Evolutionary conservation across 306 rosid species (phyloP).

Genomic region (Clitoria ternatea): DNA sequence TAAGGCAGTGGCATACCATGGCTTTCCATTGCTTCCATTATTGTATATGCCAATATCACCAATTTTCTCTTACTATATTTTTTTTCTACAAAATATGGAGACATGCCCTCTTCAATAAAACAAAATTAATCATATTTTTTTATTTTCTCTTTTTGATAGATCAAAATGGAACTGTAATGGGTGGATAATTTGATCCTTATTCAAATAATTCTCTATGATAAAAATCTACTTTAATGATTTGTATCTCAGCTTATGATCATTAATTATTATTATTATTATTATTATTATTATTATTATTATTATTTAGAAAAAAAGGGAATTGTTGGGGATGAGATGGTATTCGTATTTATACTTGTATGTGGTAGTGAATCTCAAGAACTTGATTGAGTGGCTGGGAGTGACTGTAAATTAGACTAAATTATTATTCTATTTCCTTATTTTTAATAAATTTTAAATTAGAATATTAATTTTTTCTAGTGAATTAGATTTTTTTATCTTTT

Average conservation of each 20-base stretch:
- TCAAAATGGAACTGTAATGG: constrained; percentile 3
- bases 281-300: too few species aligned
- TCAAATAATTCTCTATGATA: too few species aligned
- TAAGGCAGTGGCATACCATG: constrained; percentile 2
- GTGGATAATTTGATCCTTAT: too few species aligned
- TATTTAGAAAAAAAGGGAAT: background rate
- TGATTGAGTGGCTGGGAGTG: background rate
- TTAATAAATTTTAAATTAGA: too few species aligned
- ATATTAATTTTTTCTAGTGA: too few species aligned
- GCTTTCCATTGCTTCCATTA: background rate
- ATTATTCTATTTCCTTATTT: too few species aligned
- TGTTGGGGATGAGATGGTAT: constrained; percentile 1
- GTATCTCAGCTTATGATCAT: too few species aligned
- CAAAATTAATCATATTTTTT: background rate
- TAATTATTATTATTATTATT: too few species aligned
- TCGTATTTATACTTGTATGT: constrained; percentile 1
- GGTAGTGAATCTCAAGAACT: constrained; percentile 31
- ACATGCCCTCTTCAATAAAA: background rate
- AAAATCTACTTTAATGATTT: too few species aligned
- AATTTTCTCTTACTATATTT: background rate
- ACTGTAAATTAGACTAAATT: too few species aligned
- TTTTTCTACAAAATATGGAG: background rate
- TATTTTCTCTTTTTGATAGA: background rate
- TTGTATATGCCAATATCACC: background rate
- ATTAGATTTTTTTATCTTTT: too few species aligned